Base-by-base conservation (phyloP, 306 rosid genomes). In the Gillenia trifoliata region DNA sequence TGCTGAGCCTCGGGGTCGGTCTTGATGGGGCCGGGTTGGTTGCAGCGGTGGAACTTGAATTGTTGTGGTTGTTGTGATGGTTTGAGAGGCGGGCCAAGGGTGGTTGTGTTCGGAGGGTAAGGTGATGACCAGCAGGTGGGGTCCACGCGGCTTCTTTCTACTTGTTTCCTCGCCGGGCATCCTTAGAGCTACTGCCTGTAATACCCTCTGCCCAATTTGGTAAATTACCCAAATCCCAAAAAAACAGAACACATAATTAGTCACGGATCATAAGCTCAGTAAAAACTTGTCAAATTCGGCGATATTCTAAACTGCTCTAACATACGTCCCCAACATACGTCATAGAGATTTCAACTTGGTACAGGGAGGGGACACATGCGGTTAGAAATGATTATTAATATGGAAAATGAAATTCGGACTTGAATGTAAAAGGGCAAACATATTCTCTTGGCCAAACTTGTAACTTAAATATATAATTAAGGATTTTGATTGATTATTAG, bases 91-190 rank as follows among this genome's bases (percentile, higher is more conserved):
- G 16, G 98, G 96, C 92, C 88, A 88, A 8, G 97, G 85, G 66
- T 94, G 98, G 74, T 91, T 91, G 81, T 91, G 98, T 4, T 94
- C 98, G 67, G 86, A 77, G 15, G 97, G 82, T 86, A 91, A 94
- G 15, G 98, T 90, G 56, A 94, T 84, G 30, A 91, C 75, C 29
- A 94, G 81, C 98, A 85, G 36, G 95, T 85, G 80, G 98, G 98
- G 80, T 94, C 97, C 83, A 72, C 52, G 1, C 89, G 84, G 79
- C 92, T 91, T 69, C 93, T 89, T 79, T 94, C 98, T 11, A 94
- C 98, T 79, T 94, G 98, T 59, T 94, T 94, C 76, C 98, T 84
- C 3, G 97, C 98, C 0, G 97, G 97, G 52, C 98, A 94, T 0
- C 98, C 73, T 94, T 94, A 2, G 96, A 90, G 74, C 96, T 94